These are phyloP conservation scores for Noccaea bulbosa DNA, from an alignment of 345 rosid genomes.

Conservation along the genomic window DNA sequence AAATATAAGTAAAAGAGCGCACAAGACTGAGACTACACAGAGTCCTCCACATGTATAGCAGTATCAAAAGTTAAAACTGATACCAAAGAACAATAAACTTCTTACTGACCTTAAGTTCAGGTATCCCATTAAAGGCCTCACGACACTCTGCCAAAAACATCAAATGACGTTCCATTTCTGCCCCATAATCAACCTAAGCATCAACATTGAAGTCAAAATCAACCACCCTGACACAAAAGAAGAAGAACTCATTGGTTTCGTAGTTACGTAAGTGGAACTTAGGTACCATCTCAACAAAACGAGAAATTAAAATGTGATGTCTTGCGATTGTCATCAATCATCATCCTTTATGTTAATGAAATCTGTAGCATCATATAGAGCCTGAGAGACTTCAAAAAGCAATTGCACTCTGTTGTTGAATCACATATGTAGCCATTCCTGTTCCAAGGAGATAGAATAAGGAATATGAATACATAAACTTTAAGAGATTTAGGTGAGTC, in stretches of 20 bases:
- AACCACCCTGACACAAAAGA: constrained; percentile 31
- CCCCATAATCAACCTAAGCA: constrained; percentile 75
- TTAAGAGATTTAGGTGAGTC: neutral
- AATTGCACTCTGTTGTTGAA: constrained; percentile 63
- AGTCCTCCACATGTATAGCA: constrained; percentile 24
- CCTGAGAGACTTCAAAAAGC: constrained; percentile 77
- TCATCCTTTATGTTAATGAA: constrained; percentile 61
- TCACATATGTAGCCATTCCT: constrained; percentile 65
- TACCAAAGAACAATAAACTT: constrained; percentile 14
- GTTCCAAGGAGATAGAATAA: constrained; percentile 37
- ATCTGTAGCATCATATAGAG: constrained; percentile 67
- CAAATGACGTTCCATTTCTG: constrained; percentile 68
- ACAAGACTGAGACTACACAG: constrained; percentile 17
- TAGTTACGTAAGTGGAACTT: constrained; percentile 25
- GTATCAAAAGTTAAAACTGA: constrained; percentile 13
- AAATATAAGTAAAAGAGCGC: neutral
- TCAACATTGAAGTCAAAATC: constrained; percentile 42
- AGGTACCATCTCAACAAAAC: constrained; percentile 72
- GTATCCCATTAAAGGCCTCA: constrained; percentile 66
- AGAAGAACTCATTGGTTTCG: constrained; percentile 17
- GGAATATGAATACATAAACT: constrained; percentile 18
- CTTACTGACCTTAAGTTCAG: constrained; percentile 70
- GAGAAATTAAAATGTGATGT: constrained; percentile 63
- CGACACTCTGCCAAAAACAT: constrained; percentile 86
- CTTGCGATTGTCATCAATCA: constrained; percentile 72